phyloP scores from a whole-genome alignment of 768 basidiomycete genomes.

The Pleurotus sapidus region DNA sequence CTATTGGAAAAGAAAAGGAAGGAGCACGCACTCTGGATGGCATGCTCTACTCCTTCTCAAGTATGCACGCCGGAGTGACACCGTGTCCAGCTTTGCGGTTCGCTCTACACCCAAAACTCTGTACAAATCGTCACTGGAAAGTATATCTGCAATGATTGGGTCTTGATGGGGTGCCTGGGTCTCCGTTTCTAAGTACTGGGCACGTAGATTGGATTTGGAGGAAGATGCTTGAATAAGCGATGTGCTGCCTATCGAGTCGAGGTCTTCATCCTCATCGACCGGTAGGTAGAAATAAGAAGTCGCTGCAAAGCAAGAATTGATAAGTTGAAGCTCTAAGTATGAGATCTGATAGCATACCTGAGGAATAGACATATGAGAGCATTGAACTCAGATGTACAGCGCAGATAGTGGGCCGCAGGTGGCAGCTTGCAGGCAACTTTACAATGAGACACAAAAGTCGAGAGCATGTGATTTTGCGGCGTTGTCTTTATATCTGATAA shows the following conservation, averaged over 20 bases:
- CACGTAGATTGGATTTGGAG: conserved; percentile 13
- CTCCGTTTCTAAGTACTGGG: conserved; percentile 2
- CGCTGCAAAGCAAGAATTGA: conserved; percentile 30
- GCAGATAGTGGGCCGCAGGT: not conserved
- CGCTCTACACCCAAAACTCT: conserved; percentile 64
- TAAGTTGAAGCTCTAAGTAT: not conserved
- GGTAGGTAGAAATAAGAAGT: conserved; percentile 64
- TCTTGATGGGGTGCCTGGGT: not conserved
- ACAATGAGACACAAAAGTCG: no score
- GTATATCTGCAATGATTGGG: conserved; percentile 46
- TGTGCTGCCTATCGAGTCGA: conserved; percentile 42
- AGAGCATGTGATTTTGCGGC: no score
- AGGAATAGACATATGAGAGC: not conserved
- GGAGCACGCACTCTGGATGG: conserved; percentile 76
- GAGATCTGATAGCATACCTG: not conserved
- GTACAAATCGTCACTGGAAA: conserved; percentile 68
- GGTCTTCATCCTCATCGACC: conserved; percentile 53
- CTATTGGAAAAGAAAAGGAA: not conserved
- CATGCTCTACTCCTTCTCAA: conserved; percentile 71
- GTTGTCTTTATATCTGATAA: no score
- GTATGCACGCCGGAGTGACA: conserved; percentile 71
- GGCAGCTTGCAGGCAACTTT: no score
- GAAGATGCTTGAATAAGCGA: conserved; percentile 41
- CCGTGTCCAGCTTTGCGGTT: conserved; percentile 49
- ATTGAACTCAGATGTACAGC: not conserved